phyloP scores from a whole-genome alignment of 345 rosid genomes.

The Eutrema japonicum region DNA sequence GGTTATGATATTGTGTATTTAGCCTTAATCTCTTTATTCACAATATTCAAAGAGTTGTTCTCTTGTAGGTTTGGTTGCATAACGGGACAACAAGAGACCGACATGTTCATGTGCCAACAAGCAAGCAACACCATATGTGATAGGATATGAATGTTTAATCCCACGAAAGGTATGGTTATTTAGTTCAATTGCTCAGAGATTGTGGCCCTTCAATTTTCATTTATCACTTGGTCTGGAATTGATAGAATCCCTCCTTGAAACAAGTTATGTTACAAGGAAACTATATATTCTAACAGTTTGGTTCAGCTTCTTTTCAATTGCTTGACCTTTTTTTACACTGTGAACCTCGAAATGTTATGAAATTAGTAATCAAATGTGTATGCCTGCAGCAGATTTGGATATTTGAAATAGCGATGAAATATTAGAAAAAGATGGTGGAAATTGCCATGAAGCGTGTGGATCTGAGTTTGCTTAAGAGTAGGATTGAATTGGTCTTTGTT shows the following conservation, averaged over 20 bases:
- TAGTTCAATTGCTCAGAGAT: neutral
- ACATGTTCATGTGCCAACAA: neutral
- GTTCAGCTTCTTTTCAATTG: constrained; percentile 21
- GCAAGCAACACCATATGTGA: neutral
- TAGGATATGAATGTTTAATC: neutral
- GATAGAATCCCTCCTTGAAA: neutral
- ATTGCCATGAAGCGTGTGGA: constrained; percentile 18
- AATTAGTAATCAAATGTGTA: neutral
- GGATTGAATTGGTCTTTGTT: constrained; percentile 21
- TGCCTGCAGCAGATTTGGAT: neutral
- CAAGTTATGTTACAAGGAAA: neutral
- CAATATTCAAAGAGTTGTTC: neutral
- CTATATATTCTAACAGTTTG: neutral
- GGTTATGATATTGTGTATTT: neutral
- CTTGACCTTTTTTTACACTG: neutral
- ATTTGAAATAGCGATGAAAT: neutral
- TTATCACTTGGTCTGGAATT: neutral
- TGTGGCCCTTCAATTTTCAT: neutral
- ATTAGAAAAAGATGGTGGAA: constrained; percentile 17
- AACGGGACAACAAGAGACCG: neutral
- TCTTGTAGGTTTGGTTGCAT: constrained; percentile 27
- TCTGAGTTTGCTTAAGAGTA: neutral
- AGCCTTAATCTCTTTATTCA: neutral
- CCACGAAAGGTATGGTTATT: constrained; percentile 27
- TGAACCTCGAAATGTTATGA: neutral